phyloP scores from a whole-genome alignment of 1,139 yeast genomes.

The Nadsonia commutata region DNA sequence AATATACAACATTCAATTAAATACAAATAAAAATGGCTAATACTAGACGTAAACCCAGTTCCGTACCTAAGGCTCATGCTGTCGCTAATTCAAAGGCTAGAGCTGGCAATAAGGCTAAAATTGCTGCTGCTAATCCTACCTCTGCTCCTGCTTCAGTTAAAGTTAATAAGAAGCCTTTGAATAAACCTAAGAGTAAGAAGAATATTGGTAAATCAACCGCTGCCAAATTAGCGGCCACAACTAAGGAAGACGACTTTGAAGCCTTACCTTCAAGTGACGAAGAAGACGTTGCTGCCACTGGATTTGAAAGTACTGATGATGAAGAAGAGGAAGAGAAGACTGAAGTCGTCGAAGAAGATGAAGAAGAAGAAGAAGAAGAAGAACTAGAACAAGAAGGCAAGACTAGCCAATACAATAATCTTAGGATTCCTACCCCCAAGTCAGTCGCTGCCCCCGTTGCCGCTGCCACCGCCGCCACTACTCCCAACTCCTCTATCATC shows the following conservation, averaged over 20 bases:
- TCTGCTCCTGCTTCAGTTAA: background rate
- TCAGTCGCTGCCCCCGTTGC: conserved; percentile 8
- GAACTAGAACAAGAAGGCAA: background rate
- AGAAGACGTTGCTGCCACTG: background rate
- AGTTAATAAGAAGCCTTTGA: background rate
- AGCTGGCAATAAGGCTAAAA: too few species aligned
- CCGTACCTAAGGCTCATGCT: too few species aligned
- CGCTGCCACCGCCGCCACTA: conserved; percentile 10
- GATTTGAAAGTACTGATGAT: background rate
- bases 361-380: background rate
- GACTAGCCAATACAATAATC: background rate
- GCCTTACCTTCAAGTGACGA: background rate
- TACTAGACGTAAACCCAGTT: too few species aligned
- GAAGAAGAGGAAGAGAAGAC: background rate
- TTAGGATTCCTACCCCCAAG: background rate
- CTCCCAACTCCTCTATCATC: conserved; percentile 41
- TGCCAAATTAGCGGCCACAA: background rate
- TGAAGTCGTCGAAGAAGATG: background rate
- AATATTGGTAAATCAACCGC: background rate
- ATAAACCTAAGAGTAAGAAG: background rate
- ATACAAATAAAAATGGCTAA: too few species aligned
- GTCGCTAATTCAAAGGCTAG: too few species aligned
- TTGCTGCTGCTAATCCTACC: background rate
- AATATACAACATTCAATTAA: too few species aligned
- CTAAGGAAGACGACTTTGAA: background rate